phyloP scores from a whole-genome alignment of 148 eudicot genomes.

The Persicaria tinctoria region DNA sequence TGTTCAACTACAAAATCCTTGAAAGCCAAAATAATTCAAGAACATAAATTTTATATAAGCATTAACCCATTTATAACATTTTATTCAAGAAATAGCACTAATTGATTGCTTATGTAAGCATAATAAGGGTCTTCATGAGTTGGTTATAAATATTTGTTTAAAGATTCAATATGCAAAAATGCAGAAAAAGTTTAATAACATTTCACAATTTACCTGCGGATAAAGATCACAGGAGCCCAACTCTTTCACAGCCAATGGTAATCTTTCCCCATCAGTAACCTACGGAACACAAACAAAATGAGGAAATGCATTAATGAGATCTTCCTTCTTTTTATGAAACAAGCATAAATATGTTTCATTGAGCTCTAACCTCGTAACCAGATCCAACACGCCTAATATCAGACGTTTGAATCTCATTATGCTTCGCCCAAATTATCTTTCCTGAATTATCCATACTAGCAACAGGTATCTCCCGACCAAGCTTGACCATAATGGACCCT shows the following conservation, averaged over 20 bases:
- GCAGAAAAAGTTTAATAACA: not conserved
- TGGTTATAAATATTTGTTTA: not conserved
- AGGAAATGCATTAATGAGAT: not conserved
- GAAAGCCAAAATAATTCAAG: not conserved
- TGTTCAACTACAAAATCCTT: not conserved
- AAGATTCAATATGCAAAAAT: not conserved
- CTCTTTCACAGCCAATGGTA: conserved; percentile 87
- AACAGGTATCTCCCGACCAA: conserved; percentile 91
- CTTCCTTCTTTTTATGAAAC: not conserved
- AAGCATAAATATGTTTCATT: not conserved
- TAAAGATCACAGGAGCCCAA: conserved; percentile 95
- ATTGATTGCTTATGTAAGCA: no score
- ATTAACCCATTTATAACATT: not conserved
- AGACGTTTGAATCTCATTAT: conserved; percentile 90
- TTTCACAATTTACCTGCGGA: conserved; percentile 62
- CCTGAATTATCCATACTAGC: conserved; percentile 98
- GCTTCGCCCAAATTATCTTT: conserved; percentile 92
- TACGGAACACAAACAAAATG: conserved; percentile 20
- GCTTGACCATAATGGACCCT: conserved; percentile 87
- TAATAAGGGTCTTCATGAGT: not conserved
- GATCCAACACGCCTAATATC: conserved; percentile 90
- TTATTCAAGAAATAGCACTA: not conserved
- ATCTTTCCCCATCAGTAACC: conserved; percentile 92
- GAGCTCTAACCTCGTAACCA: conserved; percentile 64
- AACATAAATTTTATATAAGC: not conserved